phyloP scores from a whole-genome alignment of 805 yeast species.

The Tanozyma kutaoensis region DNA sequence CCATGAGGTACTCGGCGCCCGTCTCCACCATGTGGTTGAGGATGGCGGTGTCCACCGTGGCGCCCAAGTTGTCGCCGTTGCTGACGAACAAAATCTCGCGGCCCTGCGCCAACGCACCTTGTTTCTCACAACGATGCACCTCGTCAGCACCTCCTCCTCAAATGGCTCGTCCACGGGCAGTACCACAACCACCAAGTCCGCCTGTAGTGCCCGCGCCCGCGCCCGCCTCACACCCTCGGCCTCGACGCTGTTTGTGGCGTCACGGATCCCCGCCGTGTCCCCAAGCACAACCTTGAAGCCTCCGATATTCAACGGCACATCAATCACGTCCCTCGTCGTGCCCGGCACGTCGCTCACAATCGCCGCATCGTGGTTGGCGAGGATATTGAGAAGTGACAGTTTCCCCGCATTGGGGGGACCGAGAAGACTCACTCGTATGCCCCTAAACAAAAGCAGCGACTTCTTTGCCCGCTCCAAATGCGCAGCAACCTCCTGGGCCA shows the following conservation, averaged over 20 bases:
- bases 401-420: constrained; percentile 98
- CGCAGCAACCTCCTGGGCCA: constrained; percentile 32
- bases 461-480: constrained; percentile 35
- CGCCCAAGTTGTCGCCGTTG: constrained; percentile 97
- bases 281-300: constrained; percentile 79
- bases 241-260: constrained; percentile 36
- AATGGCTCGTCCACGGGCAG: constrained; percentile 27
- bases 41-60: constrained; percentile 87
- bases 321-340: constrained; percentile 83
- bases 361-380: constrained; percentile 73
- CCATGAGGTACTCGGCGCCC: constrained; percentile 93
- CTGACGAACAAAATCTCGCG: constrained; percentile 92
- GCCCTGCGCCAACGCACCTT: constrained; percentile 59
- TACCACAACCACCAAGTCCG: constrained; percentile 63
- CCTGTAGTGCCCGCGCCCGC: constrained; percentile 35
- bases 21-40: constrained; percentile 87
- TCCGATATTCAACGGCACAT: constrained; percentile 63
- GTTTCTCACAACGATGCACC: constrained; percentile 19
- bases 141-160: constrained; percentile 4
- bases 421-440: constrained; percentile 57
- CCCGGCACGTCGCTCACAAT: constrained; percentile 89
- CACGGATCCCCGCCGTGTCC: constrained; percentile 92
- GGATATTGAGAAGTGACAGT: constrained; percentile 67
- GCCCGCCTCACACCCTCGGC: constrained; percentile 76
- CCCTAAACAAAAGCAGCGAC: constrained; percentile 54